Evolutionary conservation across 345 rosid genomes (phyloP).

Genomic region (Diplotaxis tenuifolia): DNA sequence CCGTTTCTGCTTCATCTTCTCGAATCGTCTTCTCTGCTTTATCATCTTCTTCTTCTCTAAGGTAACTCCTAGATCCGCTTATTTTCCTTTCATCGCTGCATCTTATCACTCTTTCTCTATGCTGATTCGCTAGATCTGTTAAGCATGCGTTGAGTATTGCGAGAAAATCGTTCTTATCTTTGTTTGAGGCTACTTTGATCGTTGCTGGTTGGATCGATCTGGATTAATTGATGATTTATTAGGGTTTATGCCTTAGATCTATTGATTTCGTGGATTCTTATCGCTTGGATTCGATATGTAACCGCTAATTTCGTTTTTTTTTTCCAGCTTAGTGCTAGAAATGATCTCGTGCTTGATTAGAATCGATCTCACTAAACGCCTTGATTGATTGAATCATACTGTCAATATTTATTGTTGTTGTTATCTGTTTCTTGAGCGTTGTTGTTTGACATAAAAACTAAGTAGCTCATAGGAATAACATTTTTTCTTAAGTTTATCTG

Average conservation of each 20-base stretch:
- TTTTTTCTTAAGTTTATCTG: background rate
- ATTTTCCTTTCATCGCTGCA: background rate
- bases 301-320: background rate
- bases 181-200: background rate
- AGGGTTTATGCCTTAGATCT: constrained; percentile 26
- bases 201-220: constrained; percentile 17
- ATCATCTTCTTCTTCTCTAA: constrained; percentile 1
- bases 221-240: constrained; percentile 2
- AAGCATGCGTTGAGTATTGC: constrained; percentile 11
- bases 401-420: too few relatives aligned
- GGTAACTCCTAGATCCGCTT: constrained; percentile 31
- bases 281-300: background rate
- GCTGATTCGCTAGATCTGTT: constrained; percentile 22
- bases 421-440: background rate
- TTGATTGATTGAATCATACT: too few relatives aligned
- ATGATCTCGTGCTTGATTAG: background rate
- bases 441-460: background rate
- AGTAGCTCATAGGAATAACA: background rate
- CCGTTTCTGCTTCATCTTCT: constrained; percentile 32
- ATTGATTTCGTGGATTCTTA: background rate
- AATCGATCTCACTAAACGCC: background rate
- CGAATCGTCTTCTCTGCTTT: constrained; percentile 6
- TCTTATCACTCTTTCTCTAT: background rate
- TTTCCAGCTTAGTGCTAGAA: constrained; percentile 2
- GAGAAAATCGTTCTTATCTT: background rate